phyloP scores from a whole-genome alignment of 1,284 basidiomycete species.

The Stereum hirsutum region DNA sequence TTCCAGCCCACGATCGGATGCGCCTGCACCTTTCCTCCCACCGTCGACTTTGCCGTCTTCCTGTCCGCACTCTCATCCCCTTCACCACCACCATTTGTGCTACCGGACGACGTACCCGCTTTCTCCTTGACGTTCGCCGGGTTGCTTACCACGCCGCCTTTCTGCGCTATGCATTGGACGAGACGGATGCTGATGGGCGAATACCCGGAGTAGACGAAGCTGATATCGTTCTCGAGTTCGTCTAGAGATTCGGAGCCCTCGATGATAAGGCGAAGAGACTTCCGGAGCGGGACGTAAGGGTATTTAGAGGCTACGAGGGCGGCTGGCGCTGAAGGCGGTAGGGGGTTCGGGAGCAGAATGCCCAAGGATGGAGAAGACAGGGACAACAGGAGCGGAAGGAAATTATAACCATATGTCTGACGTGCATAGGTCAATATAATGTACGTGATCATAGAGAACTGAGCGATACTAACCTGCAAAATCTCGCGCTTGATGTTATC shows the following conservation, averaged over 20 bases:
- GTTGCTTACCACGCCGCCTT: constrained; percentile 79
- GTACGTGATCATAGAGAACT: constrained; percentile 3
- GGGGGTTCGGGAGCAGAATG: constrained; percentile 54
- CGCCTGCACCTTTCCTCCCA: constrained; percentile 52
- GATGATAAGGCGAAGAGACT: constrained; percentile 84
- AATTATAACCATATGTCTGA: constrained; percentile 88
- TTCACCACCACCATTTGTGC: no score
- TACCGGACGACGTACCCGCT: no score
- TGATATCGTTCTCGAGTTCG: constrained; percentile 86
- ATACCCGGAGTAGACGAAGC: constrained; percentile 95
- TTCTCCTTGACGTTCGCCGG: constrained; percentile 50
- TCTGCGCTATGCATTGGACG: constrained; percentile 88
- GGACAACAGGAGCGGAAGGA: constrained; percentile 78
- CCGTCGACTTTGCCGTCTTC: constrained; percentile 18
- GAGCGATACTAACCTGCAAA: constrained; percentile 55
- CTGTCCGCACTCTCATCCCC: constrained; percentile 26
- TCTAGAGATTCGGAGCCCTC: constrained; percentile 77
- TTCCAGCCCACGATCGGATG: constrained; percentile 95
- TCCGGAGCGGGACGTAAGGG: constrained; percentile 68
- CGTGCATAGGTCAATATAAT: constrained; percentile 6
- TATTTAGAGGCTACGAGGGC: constrained; percentile 42
- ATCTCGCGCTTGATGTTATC: constrained; percentile 90
- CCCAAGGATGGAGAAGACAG: constrained; percentile 68
- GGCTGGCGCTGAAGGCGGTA: constrained; percentile 39
- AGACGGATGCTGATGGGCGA: constrained; percentile 89